Conservation (phyloP, 139 green algal species). For the Closterium sp. region DNA sequence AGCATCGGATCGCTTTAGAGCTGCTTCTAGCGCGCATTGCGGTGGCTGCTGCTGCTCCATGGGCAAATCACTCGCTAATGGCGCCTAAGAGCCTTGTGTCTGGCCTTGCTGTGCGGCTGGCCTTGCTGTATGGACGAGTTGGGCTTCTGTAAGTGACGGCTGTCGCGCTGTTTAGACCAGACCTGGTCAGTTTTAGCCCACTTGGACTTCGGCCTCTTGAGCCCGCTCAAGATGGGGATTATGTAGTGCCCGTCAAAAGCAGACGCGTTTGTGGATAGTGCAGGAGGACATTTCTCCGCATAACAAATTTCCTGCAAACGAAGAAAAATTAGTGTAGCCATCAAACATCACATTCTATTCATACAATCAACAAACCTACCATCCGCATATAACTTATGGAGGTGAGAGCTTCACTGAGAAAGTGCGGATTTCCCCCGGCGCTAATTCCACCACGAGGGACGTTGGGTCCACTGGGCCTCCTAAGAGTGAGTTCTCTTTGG, state of each 20-base stretch:
- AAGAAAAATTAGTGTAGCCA: background rate
- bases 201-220: too few relatives aligned
- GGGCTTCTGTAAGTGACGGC: background rate
- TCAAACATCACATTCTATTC: background rate
- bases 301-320: background rate
- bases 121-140: background rate
- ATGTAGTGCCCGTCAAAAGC: background rate
- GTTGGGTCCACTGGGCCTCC: background rate
- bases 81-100: background rate
- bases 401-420: background rate
- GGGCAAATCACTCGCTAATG: background rate
- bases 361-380: background rate
- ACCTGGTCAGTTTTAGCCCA: too few relatives aligned
- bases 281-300: background rate
- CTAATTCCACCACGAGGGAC: background rate
- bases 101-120: background rate
- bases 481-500: background rate
- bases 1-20: too few relatives aligned
- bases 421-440: background rate
- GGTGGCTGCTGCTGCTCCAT: background rate
- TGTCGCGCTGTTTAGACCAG: too few relatives aligned
- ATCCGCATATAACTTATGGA: background rate
- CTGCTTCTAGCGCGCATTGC: too few relatives aligned
- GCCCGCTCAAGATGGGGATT: too few relatives aligned
- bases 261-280: background rate